Conservation (phyloP, 1,284 basidiomycete genomes). For the Inonotus hispidus region DNA sequence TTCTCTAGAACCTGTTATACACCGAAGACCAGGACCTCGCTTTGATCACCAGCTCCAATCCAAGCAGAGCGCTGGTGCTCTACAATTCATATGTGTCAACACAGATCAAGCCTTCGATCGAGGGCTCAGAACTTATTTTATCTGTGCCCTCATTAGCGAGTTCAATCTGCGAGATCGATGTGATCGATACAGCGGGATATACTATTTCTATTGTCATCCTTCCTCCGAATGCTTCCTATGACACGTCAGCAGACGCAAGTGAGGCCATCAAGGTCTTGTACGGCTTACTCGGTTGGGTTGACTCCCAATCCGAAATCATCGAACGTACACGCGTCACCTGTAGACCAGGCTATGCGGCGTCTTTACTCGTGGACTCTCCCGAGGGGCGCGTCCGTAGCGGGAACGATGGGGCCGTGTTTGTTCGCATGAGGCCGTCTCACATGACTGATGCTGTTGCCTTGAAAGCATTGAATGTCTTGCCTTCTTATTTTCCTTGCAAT, state of each 20-base stretch:
- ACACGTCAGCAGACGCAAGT: conserved; percentile 8
- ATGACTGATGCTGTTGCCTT: conserved; percentile 3
- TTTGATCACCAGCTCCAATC: not conserved
- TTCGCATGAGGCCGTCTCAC: conserved; percentile 17
- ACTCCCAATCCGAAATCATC: conserved; percentile 13
- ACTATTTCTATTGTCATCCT: conserved; percentile 16
- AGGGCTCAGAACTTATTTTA: conserved; percentile 15
- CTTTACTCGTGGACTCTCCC: conserved; percentile 19
- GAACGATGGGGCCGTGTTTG: conserved; percentile 19
- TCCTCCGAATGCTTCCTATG: conserved; percentile 16
- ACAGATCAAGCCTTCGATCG: conserved; percentile 11
- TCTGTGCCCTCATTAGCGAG: conserved; percentile 14
- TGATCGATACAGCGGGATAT: conserved; percentile 12
- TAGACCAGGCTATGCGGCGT: conserved; percentile 16
- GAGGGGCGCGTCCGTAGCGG: conserved; percentile 20
- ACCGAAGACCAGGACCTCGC: conserved; percentile 13
- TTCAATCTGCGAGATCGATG: conserved; percentile 11
- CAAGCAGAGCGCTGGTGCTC: conserved; percentile 7
- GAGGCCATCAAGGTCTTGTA: conserved; percentile 20
- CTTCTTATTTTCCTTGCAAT: conserved; percentile 17
- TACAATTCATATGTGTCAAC: conserved; percentile 12
- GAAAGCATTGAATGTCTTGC: conserved; percentile 10
- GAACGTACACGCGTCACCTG: conserved; percentile 17
- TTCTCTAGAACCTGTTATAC: not conserved
- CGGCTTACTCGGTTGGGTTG: conserved; percentile 17